Conservation (phyloP, 2,329 filamentous ascomycete genomes). For the Gliomastix tumulicola region DNA sequence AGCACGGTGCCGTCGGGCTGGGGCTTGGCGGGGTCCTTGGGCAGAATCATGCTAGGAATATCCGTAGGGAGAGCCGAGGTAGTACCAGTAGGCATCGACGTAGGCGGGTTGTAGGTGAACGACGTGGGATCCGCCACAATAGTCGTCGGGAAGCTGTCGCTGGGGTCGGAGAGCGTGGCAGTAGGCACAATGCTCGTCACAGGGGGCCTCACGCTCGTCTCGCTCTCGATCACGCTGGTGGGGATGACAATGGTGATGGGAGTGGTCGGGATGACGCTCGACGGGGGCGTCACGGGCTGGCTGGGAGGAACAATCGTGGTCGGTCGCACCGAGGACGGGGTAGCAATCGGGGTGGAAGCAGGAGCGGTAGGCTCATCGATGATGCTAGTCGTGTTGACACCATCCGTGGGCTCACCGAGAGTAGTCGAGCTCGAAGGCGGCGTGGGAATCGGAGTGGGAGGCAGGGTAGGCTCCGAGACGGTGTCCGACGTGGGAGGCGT, state of each 20-base stretch:
- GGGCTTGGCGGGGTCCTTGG: slow-evolving; percentile 45
- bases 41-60: slow-evolving; percentile 70
- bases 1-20: slow-evolving; percentile 59
- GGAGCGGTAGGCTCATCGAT: neutral
- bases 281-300: too few relatives aligned
- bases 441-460: too few relatives aligned
- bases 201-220: slow-evolving; percentile 5
- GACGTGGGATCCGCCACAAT: slow-evolving; percentile 48
- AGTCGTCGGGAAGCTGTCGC: slow-evolving; percentile 50
- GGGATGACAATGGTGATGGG: neutral
- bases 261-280: neutral
- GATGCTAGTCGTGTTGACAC: too few relatives aligned
- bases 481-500: too few relatives aligned
- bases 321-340: too few relatives aligned
- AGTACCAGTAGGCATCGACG: slow-evolving; percentile 27
- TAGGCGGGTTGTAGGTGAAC: slow-evolving; percentile 21
- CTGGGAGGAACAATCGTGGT: too few relatives aligned
- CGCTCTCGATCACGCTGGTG: neutral
- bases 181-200: slow-evolving; percentile 34
- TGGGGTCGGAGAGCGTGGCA: slow-evolving; percentile 33
- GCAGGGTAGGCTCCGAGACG: too few relatives aligned
- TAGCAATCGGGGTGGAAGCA: neutral
- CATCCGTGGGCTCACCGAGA: too few relatives aligned
- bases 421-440: too few relatives aligned
- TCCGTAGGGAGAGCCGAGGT: slow-evolving; percentile 51